Base-by-base conservation (phyloP, 1,284 basidiomycete species). In the Puccinia coronata region DNA sequence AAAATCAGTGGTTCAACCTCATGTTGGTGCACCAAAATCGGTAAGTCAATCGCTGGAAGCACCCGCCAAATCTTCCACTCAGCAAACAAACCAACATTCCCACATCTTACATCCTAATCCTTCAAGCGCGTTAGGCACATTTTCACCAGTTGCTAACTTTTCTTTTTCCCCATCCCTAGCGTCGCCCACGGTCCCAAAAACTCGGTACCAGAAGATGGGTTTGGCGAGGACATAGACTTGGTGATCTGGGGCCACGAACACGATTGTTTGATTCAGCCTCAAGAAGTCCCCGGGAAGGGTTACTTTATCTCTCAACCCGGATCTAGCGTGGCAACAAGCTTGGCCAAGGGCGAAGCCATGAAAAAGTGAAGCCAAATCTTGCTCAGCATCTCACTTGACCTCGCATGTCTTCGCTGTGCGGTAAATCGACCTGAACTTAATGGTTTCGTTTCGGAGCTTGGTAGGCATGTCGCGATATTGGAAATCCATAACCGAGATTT, bases 221-320 rank as follows among this genome's bases (percentile, higher is more conserved):
- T 99, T 84, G 96, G 98, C 85, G 94, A 99, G 85, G 93, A 92
- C 84, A 90, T 98, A 81, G 91, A 97, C 85, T 89, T 99, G 5
- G 93, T 99, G 11, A 89, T 99, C 0, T 99, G 96, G 96, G 96
- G 97, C 0, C 97, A 99, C 86, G 97, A 99, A 86, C 97, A 99
- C 86, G 96, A 99, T 86, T 98, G 96, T 85, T 90, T 94, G 36
- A 95, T 98, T 82, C 88, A 90, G 1, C 96, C 96, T 0, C 94
- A 98, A 85, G 89, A 91, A 1, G 95, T 99, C 6, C 91, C 93
- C 5, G 95, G 93, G 11, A 96, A 97, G 86, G 89, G 90, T 5
- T 99, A 99, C 87, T 91, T 90, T 84, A 95, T 99, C 85, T 91
- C 92, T 0, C 97, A 99, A 86, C 97, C 97, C 0, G 97, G 97